Base-by-base conservation (phyloP, 495 filamentous ascomycete genomes). In the Symbiotaphrina buchneri region DNA sequence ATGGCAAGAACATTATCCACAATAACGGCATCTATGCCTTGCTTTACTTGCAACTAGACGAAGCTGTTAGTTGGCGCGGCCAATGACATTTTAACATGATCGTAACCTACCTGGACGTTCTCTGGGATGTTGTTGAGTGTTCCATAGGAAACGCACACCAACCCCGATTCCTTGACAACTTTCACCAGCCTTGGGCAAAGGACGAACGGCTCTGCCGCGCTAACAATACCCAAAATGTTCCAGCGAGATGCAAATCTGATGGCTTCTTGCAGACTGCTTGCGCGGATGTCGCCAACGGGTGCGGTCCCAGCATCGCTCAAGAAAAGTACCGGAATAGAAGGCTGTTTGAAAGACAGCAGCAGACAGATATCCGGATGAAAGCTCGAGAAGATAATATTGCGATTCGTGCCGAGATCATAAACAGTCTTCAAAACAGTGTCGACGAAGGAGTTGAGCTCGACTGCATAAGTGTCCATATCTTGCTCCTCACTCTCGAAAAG, bases 351-450 rank as follows among this genome's bases (percentile, higher is more conserved):
- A 34, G 76, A 84, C 25, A 95, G 55, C 37, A 92, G 59, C 14
- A 99, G 60, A 43, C 90, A 99, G 22, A 95, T 79, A 35, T 95
- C 90, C 4, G 90, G 90, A 51, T 93, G 87, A 58, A 99, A 99
- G 41, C 71, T 80, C 35, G 75, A 84, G 57, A 99, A 99, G 37
- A 95, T 77, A 49, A 95, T 71, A 46, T 91, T 77, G 3, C 90
- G 64, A 32, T 67, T 64, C 31, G 63, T 63, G 20, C 65, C 71
- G 10, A 71, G 44, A 36, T 77, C 70, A 43, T 94, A 94, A 6
- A 92, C 84, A 47, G 77, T 85, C 16, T 56, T 65, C 3, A 99
- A 59, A 6, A 99, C 75, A 2, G 80, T 87, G 47, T 99, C 85
- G 43, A 91, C 85, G 48, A 93, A 99, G 3, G 75, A 80, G 50